A percentile compares a stretch with the other conserved stretches of the same genome.
phyloP scores from a whole-genome alignment of 805 yeast species.

The Zygotorulaspora danielsina region DNA sequence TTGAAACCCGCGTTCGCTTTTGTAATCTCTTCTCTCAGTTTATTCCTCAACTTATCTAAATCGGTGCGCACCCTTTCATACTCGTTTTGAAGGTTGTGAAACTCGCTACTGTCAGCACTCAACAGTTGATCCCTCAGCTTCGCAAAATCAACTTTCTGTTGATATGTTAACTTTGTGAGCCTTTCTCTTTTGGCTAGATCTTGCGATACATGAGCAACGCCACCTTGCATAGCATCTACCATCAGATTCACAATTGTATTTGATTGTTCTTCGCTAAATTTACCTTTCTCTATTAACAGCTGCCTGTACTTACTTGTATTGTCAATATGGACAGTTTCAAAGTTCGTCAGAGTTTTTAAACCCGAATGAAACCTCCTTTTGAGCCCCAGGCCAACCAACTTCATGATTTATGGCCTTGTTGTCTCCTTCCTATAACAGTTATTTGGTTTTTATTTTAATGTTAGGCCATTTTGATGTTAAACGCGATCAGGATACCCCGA shows the following conservation, averaged over 20 bases:
- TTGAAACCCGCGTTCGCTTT: conserved; percentile 87
- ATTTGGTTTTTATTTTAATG: neutral
- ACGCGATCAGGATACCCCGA: too few relatives aligned
- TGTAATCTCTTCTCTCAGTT: conserved; percentile 85
- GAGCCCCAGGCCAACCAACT: conserved; percentile 6
- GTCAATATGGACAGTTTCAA: conserved; percentile 43
- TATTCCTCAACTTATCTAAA: conserved; percentile 77
- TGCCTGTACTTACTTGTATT: conserved; percentile 74
- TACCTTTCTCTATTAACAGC: conserved; percentile 55
- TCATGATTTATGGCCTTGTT: conserved; percentile 1
- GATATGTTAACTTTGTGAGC: conserved; percentile 79
- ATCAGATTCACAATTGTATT: conserved; percentile 73
- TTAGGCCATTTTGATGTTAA: neutral
- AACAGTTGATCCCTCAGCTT: conserved; percentile 89
- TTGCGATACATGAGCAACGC: conserved; percentile 67
- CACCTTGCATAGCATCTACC: conserved; percentile 71
- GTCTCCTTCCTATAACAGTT: neutral
- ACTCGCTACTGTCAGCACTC: conserved; percentile 81
- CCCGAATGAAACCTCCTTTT: conserved; percentile 14
- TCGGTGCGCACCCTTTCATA: conserved; percentile 81
- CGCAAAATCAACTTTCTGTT: conserved; percentile 95
- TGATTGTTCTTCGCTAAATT: conserved; percentile 73
- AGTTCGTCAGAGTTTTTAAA: conserved; percentile 8
- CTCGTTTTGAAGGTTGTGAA: conserved; percentile 75
- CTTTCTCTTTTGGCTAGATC: conserved; percentile 83